A percentile compares a stretch with the other conserved stretches of the same genome.
Evolutionary conservation across 306 rosid species (phyloP).

Genomic region (Ceratonia siliqua): DNA sequence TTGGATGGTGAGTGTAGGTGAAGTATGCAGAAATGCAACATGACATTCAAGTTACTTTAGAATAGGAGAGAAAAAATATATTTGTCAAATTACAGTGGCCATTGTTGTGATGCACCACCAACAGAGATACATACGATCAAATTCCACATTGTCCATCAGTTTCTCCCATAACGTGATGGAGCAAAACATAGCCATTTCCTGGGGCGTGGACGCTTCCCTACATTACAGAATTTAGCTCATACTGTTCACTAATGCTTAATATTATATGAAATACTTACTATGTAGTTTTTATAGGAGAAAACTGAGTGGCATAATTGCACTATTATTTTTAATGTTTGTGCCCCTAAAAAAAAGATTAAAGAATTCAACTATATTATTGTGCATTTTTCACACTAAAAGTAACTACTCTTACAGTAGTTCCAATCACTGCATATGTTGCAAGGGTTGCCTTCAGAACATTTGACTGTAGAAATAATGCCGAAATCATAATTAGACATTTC

Average conservation of each 20-base stretch:
- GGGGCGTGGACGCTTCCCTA: slow-evolving; percentile 85
- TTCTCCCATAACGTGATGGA: slow-evolving; percentile 99
- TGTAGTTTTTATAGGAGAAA: slow-evolving; percentile 18
- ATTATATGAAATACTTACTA: background rate
- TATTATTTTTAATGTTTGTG: background rate
- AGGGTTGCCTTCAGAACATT: slow-evolving; percentile 95
- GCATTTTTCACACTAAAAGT: slow-evolving; percentile 16
- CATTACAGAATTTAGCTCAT: slow-evolving; percentile 26
- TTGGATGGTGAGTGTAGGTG: slow-evolving; percentile 83
- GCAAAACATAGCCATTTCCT: slow-evolving; percentile 96
- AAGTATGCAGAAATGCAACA: too few relatives aligned
- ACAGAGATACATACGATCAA: slow-evolving; percentile 87
- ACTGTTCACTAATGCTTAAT: background rate
- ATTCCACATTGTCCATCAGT: slow-evolving; percentile 83
- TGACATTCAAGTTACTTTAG: slow-evolving; percentile 13
- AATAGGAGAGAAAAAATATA: slow-evolving; percentile 10
- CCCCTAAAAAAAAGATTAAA: slow-evolving; percentile 22
- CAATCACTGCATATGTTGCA: slow-evolving; percentile 91
- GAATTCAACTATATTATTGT: slow-evolving; percentile 3
- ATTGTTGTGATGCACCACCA: slow-evolving; percentile 31
- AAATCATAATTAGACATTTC: slow-evolving; percentile 22
- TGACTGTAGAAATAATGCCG: slow-evolving; percentile 50
- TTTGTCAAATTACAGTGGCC: slow-evolving; percentile 36
- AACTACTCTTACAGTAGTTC: slow-evolving; percentile 65
- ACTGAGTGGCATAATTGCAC: slow-evolving; percentile 23